Evolutionary conservation across 2,329 filamentous ascomycete species (phyloP), one percentile per base, ranked within the genome.

Genomic region (Aspergillus carbonarius): DNA sequence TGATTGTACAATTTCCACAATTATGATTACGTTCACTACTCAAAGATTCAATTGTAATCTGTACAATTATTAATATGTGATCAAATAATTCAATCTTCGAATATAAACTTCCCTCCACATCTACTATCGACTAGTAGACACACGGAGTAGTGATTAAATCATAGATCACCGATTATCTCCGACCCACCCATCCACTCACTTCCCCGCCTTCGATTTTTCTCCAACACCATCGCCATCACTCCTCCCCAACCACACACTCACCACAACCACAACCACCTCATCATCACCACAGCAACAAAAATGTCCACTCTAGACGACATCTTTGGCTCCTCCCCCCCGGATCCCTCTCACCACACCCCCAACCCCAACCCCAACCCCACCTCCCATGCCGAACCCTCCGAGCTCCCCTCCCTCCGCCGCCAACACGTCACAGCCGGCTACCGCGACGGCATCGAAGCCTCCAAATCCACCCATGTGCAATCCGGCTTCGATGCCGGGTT

Each of bases 401-500:
- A 96, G 67, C 83, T 95, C 52, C 86, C 84, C 18, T 87, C 89
- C 23, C 83, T 96, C 15, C 87, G 89, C 67, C 83, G 85, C 42
- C 87, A 90, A 56, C 92, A 96, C 73, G 84, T 86, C 54, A 97
- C 90, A 7, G 88, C 90, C 39, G 95, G 95, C 18, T 98, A 98
- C 76, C 88, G 93, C 59, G 93, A 97, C 68, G 95, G 93, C 46
- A 84, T 98, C 54, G 83, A 88, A 0, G 80, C 79, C 3, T 90
- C 89, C 32, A 98, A 98, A 73, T 84, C 85, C 25, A 78, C 82
- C 49, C 89, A 87, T 68, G 85, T 97, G 25, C 95, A 99, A 76
- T 82, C 82, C 13, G 93, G 93, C 0, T 98, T 99, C 70, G 95
- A 99, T 72, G 91, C 93, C 63, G 93, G 93, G 0, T 98, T 92